Conservation (phyloP, 1,139 yeast genomes). For the Scheffersomyces lignicola region DNA sequence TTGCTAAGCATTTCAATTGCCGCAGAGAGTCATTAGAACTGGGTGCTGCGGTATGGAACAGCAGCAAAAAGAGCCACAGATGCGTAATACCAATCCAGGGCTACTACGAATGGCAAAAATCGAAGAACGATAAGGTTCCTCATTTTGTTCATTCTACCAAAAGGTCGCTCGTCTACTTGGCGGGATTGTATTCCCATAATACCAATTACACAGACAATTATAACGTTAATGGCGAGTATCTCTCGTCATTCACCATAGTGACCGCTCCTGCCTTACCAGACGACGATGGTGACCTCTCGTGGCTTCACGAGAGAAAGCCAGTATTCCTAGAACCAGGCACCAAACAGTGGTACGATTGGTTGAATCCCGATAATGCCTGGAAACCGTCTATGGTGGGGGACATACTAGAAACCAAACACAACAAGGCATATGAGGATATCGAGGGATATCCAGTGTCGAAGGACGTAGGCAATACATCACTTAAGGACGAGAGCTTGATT, state of each 20-base stretch:
- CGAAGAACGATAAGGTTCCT: conserved; percentile 50
- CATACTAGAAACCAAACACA: conserved; percentile 35
- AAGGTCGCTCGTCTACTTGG: conserved; percentile 58
- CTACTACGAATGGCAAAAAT: conserved; percentile 76
- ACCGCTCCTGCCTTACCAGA: conserved; percentile 65
- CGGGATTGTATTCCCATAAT: conserved; percentile 66
- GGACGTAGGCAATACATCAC: conserved; percentile 64
- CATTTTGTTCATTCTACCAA: conserved; percentile 60
- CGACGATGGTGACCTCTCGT: conserved; percentile 47
- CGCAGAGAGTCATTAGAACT: conserved; percentile 54
- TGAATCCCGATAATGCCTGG: conserved; percentile 49
- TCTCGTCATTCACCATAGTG: conserved; percentile 66
- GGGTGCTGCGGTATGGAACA: conserved; percentile 51
- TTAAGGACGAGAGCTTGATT: conserved; percentile 48
- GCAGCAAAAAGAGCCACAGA: conserved; percentile 35
- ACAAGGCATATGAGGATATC: conserved; percentile 43
- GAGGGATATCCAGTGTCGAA: conserved; percentile 56
- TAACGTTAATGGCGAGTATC: conserved; percentile 21
- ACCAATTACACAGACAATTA: conserved; percentile 29
- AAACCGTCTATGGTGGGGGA: conserved; percentile 32
- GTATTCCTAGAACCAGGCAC: conserved; percentile 61
- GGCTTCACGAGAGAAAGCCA: conserved; percentile 83
- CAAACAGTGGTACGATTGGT: conserved; percentile 61
- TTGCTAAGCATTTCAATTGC: conserved; percentile 57
- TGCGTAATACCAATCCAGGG: conserved; percentile 83